These are phyloP conservation scores for Casaregolazyma suthepensis DNA, from an alignment of 1,139 yeast species.

Conservation along the genomic window DNA sequence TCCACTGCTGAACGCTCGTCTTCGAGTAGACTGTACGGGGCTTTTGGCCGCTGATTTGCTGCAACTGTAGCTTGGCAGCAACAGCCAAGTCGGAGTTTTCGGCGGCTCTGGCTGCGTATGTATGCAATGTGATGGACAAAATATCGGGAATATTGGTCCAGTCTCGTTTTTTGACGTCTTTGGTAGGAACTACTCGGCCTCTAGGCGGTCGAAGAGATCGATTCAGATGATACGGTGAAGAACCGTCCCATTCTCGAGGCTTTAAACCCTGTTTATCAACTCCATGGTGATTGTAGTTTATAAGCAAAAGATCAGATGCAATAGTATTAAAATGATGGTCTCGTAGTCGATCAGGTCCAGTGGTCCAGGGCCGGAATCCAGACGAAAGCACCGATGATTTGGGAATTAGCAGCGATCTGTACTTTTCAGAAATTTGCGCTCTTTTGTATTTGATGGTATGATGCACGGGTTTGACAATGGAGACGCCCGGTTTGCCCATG, in stretches of 20 bases:
- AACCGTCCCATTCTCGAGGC: constrained; percentile 78
- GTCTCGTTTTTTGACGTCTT: constrained; percentile 62
- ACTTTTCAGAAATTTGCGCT: constrained; percentile 50
- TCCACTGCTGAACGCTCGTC: constrained; percentile 82
- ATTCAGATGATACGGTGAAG: constrained; percentile 84
- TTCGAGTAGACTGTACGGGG: constrained; percentile 69
- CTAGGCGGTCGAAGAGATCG: constrained; percentile 49
- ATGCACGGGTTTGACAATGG: constrained; percentile 85
- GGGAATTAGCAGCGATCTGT: constrained; percentile 58
- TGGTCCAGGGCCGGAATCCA: constrained; percentile 65
- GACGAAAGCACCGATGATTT: constrained; percentile 49
- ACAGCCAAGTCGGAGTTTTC: constrained; percentile 69
- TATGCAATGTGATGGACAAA: constrained; percentile 59
- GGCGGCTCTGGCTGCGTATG: constrained; percentile 71
- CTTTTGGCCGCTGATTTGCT: constrained; percentile 88
- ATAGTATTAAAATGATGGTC: constrained; percentile 73
- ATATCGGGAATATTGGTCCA: constrained; percentile 67
- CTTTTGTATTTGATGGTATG: constrained; percentile 76
- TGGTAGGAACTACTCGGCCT: constrained; percentile 49
- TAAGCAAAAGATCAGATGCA: constrained; percentile 69
- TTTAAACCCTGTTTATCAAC: constrained; percentile 54
- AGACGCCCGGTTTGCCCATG: constrained; percentile 50
- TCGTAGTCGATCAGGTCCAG: constrained; percentile 71
- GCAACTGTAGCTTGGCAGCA: constrained; percentile 73
- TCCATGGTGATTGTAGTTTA: constrained; percentile 66